A percentile compares a stretch with the other conserved stretches of the same genome.
phyloP scores from a whole-genome alignment of 306 rosid species.

The Corylus avellana region DNA sequence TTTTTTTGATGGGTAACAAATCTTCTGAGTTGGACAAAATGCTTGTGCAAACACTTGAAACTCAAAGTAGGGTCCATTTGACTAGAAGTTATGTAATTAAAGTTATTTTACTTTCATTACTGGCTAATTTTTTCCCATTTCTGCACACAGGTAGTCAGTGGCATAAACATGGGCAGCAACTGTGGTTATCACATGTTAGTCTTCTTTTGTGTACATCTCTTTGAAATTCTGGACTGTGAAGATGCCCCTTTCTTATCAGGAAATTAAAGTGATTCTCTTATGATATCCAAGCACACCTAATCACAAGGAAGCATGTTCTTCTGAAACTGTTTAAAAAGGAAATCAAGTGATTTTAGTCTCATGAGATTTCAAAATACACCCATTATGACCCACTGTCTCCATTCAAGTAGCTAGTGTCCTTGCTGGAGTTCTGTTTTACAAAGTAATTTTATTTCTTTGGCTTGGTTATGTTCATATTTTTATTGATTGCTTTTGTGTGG shows the following conservation, averaged over 20 bases:
- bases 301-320: conserved; percentile 3
- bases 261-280: neutral
- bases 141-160: conserved; percentile 76
- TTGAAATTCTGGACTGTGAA: neutral
- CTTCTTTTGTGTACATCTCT: neutral
- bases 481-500: conserved; percentile 21
- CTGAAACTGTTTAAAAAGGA: conserved; percentile 17
- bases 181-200: conserved; percentile 85
- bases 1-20: too few relatives aligned
- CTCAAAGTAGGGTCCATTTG: conserved; percentile 3
- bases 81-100: neutral
- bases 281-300: neutral
- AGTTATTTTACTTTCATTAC: conserved; percentile 12
- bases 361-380: conserved; percentile 15
- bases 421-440: neutral
- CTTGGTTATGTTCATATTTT: neutral
- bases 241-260: neutral
- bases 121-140: conserved; percentile 25
- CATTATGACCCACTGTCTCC: neutral
- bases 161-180: conserved; percentile 95
- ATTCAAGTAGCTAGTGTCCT: conserved; percentile 12
- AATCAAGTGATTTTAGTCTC: conserved; percentile 8
- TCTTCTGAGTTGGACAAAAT: neutral
- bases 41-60: neutral
- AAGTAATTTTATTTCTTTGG: neutral